Base-by-base conservation (phyloP, 1,284 basidiomycete genomes). In the Trametes pubescens region DNA sequence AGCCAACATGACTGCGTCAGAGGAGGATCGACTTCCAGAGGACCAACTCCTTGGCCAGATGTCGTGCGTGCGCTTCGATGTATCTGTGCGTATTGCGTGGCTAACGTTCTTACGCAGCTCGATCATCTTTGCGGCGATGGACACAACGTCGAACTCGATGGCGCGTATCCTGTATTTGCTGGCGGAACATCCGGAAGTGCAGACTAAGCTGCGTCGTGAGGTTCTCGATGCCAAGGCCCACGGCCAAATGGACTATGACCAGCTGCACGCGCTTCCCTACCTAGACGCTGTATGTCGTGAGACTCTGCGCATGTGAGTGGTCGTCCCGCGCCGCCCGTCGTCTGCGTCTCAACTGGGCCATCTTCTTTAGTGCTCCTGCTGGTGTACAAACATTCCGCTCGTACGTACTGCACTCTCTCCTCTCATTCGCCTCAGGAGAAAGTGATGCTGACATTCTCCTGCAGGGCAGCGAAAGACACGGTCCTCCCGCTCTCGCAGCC, bases 41-140 rank as follows among this genome's bases (percentile, higher is more conserved):
- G 65, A 70, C 7, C 70, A 76, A 53, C 34, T 75, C 6, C 56
- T 73, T 13, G 75, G 65, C 1, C 72, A 75, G 59, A 71, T 76
- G 62, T 64, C 65, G 74, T 75, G 40, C 24, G 40, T 43, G 18
- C 18, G 16, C 37, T 38, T 11, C 37, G 37, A 38, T 10, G 11
- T 13, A 38, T 35, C 7, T 21, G 22, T 22, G 11, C 34, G 34
- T 13, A 13, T 13, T n/a, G n/a, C n/a, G n/a, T 35, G 13, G 34
- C 34, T 13, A 35, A 6, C 14, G 37, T 13, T 13, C 37, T 38
- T 13, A 11, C 18, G 18, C 40, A 43, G 40, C 2, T 43, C 40
- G 14, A 43, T 43, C 40, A 43, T 43, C 40, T 43, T 43, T 16
- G 40, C 40, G 3, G 40, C 40, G 40, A 43, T 43, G 40, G 40